phyloP scores from a whole-genome alignment of 2,329 filamentous ascomycete genomes.

The Dactylellina sp. region DNA sequence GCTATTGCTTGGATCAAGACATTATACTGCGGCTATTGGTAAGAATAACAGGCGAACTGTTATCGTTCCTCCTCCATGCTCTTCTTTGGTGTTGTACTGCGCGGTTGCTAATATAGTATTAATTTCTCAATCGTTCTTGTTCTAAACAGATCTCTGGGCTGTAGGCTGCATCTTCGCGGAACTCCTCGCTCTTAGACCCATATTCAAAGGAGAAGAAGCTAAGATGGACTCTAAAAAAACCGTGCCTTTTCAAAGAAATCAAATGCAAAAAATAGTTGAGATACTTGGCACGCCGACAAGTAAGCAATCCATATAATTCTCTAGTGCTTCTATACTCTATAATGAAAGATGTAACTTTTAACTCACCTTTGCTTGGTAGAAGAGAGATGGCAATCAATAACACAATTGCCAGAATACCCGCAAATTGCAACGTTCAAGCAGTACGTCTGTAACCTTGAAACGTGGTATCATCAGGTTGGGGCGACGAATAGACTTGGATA shows the following conservation, averaged over 20 bases:
- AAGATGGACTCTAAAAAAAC: conserved; percentile 99
- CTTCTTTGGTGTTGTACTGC: neutral
- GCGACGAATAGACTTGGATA: conserved; percentile 75
- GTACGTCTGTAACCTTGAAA: conserved; percentile 59
- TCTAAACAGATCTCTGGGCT: conserved; percentile 82
- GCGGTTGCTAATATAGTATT: too few relatives aligned
- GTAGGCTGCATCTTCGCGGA: conserved; percentile 98
- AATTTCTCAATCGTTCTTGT: conserved; percentile 71
- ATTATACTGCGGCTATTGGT: conserved; percentile 90
- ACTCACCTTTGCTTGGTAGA: conserved; percentile 62
- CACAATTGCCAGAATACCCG: conserved; percentile 85
- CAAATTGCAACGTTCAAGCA: conserved; percentile 73
- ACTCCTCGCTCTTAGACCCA: conserved; percentile 85
- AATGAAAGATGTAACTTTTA: neutral
- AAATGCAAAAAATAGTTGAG: conserved; percentile 99
- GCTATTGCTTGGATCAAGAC: conserved; percentile 87
- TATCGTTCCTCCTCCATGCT: too few relatives aligned
- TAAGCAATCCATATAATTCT: conserved; percentile 25
- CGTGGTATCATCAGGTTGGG: conserved; percentile 68
- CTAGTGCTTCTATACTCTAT: neutral
- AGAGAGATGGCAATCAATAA: conserved; percentile 86
- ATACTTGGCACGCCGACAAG: conserved; percentile 89
- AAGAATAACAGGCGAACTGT: neutral
- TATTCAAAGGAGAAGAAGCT: conserved; percentile 98
- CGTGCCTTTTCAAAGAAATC: conserved; percentile 95